Evolutionary conservation across 495 filamentous ascomycete genomes (phyloP).

Genomic region (Eremomyces bilateralis): DNA sequence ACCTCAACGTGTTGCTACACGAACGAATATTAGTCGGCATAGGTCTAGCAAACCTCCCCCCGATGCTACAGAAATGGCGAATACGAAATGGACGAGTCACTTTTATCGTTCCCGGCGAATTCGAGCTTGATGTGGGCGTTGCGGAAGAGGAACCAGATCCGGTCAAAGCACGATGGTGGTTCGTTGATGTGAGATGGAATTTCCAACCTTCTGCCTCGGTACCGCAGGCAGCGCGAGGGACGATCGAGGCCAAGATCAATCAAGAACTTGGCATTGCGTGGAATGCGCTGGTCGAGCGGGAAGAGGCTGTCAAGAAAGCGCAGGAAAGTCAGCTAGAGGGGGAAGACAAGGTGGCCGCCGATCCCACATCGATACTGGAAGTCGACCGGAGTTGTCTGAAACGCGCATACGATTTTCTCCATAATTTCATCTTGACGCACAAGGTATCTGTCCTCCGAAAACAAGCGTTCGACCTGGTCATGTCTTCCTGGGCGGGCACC

Average conservation of each 20-base stretch:
- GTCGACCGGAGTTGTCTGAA: no score
- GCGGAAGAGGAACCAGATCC: slow-evolving; percentile 59
- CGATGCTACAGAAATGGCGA: slow-evolving; percentile 42
- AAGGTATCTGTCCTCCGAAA: slow-evolving; percentile 61
- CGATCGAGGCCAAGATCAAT: slow-evolving; percentile 53
- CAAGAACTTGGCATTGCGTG: slow-evolving; percentile 38
- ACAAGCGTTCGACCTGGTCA: slow-evolving; percentile 48
- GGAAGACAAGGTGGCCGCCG: no score
- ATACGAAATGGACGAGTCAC: slow-evolving; percentile 67
- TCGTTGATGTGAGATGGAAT: slow-evolving; percentile 72
- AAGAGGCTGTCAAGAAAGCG: no score
- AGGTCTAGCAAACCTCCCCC: slow-evolving; percentile 66
- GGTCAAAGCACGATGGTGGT: slow-evolving; percentile 69
- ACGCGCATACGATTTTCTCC: slow-evolving; percentile 66
- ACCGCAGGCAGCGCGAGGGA: slow-evolving; percentile 32
- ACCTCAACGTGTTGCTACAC: slow-evolving; percentile 62
- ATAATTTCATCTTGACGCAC: slow-evolving; percentile 65
- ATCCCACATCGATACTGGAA: no score
- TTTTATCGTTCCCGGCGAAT: slow-evolving; percentile 63
- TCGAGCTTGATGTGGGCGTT: slow-evolving; percentile 80
- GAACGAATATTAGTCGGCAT: no score
- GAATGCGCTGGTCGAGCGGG: no score
- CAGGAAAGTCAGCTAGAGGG: no score
- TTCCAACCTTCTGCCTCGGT: slow-evolving; percentile 48
- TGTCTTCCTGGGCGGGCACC: slow-evolving; percentile 49